These are phyloP conservation scores for Dichomitus squalens DNA, from an alignment of 1,284 basidiomycete genomes.

Conservation along the genomic window DNA sequence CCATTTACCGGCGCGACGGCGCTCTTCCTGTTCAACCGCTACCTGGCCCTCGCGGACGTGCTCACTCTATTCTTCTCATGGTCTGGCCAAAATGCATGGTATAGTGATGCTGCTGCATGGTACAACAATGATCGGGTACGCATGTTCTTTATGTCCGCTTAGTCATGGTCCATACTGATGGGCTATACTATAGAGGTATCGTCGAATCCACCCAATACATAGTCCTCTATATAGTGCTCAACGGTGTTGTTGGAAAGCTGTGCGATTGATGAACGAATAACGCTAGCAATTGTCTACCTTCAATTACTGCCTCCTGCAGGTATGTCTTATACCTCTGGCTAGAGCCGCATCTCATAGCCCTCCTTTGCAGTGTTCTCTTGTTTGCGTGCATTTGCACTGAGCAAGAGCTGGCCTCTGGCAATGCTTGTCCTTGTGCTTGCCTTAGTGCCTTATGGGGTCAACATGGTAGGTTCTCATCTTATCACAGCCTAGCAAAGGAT, in stretches of 20 bases:
- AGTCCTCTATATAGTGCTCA: no score
- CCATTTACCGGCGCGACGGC: slow-evolving; percentile 1
- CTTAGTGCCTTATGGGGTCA: neutral
- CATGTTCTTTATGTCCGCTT: no score
- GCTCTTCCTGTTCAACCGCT: slow-evolving; percentile 12
- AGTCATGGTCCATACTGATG: neutral
- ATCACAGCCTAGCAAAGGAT: no score
- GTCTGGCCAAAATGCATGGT: no score
- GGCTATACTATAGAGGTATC: neutral
- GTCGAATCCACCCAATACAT: neutral
- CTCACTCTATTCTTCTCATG: neutral
- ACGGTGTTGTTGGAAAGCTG: neutral
- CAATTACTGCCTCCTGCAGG: neutral
- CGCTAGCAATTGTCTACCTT: neutral
- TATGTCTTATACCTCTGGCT: no score
- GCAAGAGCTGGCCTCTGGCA: neutral
- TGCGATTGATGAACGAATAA: neutral
- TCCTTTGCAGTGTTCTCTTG: neutral
- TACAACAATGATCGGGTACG: neutral
- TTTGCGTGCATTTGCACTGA: neutral
- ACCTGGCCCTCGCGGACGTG: slow-evolving; percentile 1
- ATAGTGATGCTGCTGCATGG: no score
- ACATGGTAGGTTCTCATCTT: neutral
- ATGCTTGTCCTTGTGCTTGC: neutral
- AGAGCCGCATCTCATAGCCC: no score